phyloP scores from a whole-genome alignment of 805 yeast genomes.

The Candida loeiensis region DNA sequence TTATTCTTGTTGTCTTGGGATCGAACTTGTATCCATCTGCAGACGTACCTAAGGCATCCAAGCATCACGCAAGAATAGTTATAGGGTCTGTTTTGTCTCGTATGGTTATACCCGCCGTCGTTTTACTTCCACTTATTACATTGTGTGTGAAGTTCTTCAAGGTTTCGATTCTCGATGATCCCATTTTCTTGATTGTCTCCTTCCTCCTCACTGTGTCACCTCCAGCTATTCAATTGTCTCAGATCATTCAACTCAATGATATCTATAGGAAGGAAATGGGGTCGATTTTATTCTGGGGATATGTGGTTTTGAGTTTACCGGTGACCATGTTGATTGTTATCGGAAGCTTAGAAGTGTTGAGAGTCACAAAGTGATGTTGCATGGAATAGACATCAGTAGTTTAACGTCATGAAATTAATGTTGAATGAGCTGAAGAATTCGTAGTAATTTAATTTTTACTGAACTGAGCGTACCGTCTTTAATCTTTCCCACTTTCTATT shows the following conservation, averaged over 20 bases:
- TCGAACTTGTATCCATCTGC: constrained; percentile 69
- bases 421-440: no score
- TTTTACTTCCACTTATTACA: constrained; percentile 66
- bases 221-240: constrained; percentile 81
- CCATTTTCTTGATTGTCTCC: constrained; percentile 73
- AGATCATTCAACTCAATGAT: constrained; percentile 73
- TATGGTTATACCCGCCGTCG: constrained; percentile 71
- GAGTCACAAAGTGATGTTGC: constrained; percentile 39
- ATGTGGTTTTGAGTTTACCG: constrained; percentile 70
- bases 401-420: no score
- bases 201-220: constrained; percentile 75
- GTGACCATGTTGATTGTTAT: constrained; percentile 72
- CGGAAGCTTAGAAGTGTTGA: constrained; percentile 56
- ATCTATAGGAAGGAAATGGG: constrained; percentile 80
- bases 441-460: no score
- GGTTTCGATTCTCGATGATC: constrained; percentile 72
- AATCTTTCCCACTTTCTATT: no score
- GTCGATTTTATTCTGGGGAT: constrained; percentile 79
- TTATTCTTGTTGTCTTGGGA: constrained; percentile 72
- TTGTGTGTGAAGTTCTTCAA: constrained; percentile 59
- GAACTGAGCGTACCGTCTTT: no score
- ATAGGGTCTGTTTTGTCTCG: constrained; percentile 69
- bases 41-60: constrained; percentile 64
- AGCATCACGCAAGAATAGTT: constrained; percentile 59
- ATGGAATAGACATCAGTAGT: no score